Base-by-base conservation (phyloP, 345 rosid species). In the Cardiospermum halicacabum region DNA sequence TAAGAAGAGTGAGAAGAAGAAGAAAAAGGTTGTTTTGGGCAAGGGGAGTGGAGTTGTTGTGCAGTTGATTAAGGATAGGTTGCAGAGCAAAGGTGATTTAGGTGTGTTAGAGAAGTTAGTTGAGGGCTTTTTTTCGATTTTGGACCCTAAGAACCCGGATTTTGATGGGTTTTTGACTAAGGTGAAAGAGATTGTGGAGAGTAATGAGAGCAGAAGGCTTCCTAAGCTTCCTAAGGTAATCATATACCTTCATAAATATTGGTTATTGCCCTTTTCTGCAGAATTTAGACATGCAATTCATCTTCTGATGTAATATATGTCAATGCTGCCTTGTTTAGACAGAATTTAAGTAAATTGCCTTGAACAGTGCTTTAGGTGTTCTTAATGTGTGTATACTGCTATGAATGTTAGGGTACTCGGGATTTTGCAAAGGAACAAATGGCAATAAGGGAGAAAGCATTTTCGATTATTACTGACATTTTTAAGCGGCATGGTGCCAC, bases 221-320 rank as follows among this genome's bases (percentile, higher is more conserved):
- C 97, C 97, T n/a, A 94, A 94, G 85, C 82, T 88, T 71, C 86
- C 93, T 2, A 85, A 94, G 95, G 99, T 94, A 80, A 63, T 27
- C 11, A 51, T 49, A 40, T 26, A n/a, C 25, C 18, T 18, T 63
- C 30, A 28, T n/a, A n/a, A n/a, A 32, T 31, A 48, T 7, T 31
- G 19, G 2, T 22, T 4, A 53, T 25, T n/a, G n/a, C n/a, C n/a
- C n/a, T n/a, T n/a, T n/a, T n/a, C n/a, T n/a, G n/a, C n/a, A n/a
- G n/a, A n/a, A n/a, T n/a, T n/a, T n/a, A n/a, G n/a, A n/a, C n/a
- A n/a, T n/a, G n/a, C 10, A 34, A 34, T 34, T 8, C 40, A 8
- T 12, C 19, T 39, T 16, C 13, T 11, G 16, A 18, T 32, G 51
- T 26, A 19, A 48, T 28, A 28, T 49, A 31, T 30, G 21, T 6